These are phyloP conservation scores for Russula griseocarnosa DNA, from an alignment of 768 basidiomycete genomes.

Conservation along the genomic window DNA sequence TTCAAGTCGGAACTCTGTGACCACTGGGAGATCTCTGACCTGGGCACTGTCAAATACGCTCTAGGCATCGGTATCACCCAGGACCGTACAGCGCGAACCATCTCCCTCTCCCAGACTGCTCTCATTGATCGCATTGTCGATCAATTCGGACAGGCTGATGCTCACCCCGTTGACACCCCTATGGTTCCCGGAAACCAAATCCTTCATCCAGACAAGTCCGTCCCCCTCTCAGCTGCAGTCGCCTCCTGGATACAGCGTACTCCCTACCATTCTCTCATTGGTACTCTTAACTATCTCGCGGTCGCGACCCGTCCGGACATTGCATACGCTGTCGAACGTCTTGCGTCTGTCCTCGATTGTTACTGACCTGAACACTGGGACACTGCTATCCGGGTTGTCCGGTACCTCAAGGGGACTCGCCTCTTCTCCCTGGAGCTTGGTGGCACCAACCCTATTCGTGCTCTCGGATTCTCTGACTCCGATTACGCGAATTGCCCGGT, in stretches of 20 bases:
- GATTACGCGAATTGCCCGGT: no score
- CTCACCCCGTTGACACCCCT: not conserved
- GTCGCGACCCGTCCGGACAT: not conserved
- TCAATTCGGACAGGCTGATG: not conserved
- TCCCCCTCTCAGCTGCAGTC: not conserved
- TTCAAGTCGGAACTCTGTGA: no score
- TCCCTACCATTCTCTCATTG: not conserved
- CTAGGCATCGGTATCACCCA: no score
- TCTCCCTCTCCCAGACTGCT: not conserved
- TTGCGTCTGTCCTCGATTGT: not conserved
- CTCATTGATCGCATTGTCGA: not conserved
- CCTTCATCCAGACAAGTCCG: not conserved
- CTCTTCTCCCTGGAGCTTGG: no score
- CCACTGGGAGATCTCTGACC: no score
- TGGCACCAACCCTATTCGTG: no score
- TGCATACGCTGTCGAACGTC: not conserved
- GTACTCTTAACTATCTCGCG: not conserved
- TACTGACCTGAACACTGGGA: no score
- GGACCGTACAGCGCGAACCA: no score
- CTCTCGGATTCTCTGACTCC: no score
- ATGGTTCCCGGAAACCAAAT: not conserved
- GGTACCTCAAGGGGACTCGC: no score
- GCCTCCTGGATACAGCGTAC: not conserved
- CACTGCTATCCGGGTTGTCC: no score
- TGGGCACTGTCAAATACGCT: no score